Percentiles rank a stretch among this genome's conserved stretches.
Conservation (phyloP, 768 basidiomycete genomes). For the Pulveroboletus ravenelii region DNA sequence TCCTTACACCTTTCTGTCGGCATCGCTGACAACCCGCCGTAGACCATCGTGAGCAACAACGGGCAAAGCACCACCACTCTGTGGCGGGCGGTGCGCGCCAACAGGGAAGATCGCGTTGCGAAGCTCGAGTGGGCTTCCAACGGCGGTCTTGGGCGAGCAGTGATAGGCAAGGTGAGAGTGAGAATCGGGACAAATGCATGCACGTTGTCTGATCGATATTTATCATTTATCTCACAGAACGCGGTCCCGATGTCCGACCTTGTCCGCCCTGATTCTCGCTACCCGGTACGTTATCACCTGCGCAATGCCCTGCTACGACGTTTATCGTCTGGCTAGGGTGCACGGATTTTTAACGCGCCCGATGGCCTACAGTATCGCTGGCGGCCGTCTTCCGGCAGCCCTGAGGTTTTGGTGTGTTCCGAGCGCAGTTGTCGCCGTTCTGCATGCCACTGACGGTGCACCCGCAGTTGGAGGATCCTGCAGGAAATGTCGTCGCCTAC, state of each 20-base stretch:
- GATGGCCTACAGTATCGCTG: conserved; percentile 79
- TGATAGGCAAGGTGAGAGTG: conserved; percentile 71
- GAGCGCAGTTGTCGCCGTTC: conserved; percentile 4
- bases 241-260: conserved; percentile 80
- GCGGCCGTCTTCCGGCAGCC: conserved; percentile 58
- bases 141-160: conserved; percentile 78
- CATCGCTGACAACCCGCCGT: conserved; percentile 24
- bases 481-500: conserved; percentile 68
- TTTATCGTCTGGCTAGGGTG: conserved; percentile 39
- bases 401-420: conserved; percentile 55
- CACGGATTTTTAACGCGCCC: conserved; percentile 73
- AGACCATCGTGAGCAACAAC: conserved; percentile 61
- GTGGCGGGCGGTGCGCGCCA: conserved; percentile 75
- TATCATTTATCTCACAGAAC: conserved; percentile 44
- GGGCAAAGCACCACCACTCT: conserved; percentile 74
- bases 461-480: conserved; percentile 65
- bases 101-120: conserved; percentile 84
- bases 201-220: conserved; percentile 25
- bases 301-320: conserved; percentile 5
- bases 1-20: conserved; percentile 12
- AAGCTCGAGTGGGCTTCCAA: conserved; percentile 84
- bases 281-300: conserved; percentile 45
- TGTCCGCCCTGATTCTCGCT: conserved; percentile 61
- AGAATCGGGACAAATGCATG: conserved; percentile 9
- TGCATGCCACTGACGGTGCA: conserved; percentile 5